Base-by-base conservation (phyloP, 1,139 yeast genomes). In the Eremothecium gossypii region DNA sequence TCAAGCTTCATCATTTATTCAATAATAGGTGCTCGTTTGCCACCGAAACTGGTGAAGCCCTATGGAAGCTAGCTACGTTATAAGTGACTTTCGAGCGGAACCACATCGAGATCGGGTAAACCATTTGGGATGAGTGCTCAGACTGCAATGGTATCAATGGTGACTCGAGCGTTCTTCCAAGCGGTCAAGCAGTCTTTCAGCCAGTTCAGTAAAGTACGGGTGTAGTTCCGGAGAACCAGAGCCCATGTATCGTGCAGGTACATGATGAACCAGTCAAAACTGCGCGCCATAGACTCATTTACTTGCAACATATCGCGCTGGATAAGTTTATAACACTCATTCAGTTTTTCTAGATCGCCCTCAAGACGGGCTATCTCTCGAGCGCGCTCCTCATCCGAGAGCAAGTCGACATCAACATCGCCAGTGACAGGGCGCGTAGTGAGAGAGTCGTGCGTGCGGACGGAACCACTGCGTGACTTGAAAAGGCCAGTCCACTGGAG, bases 281-380 rank as follows among this genome's bases (percentile, higher is more conserved):
- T 56, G 5, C 41, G 43, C 32, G 55, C 45, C 8, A 64, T 50
- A 0, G 69, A 60, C 2, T 41, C 41, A 40, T 64, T 64, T 0
- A 66, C 64, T 30, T 64, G 61, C 5, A 49, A 47, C 38, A 66
- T 49, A 46, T 66, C 70, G 33, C 54, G 57, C n/a, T 54, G 43
- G 4, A 65, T 60, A 9, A 66, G 52, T 20, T 52, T 52, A 33
- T 59, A 58, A 44, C 69, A 66, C 33, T 65, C 69, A 12, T 61
- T 58, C 28, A 66, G 43, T 43, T 64, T 66, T 0, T 48, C 55
- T n/a, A 66, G 41, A 45, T 66, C 70, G 28, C 48, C 53, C 30
- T 55, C 52, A 4, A 65, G 41, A 33, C 52, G 54, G 8, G 47
- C 50, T 30, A 60, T 51, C 39, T 64, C 66, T 30, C 51, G 48